Conservation (phyloP, 2,329 filamentous ascomycete species). For the Claviceps capensis region DNA sequence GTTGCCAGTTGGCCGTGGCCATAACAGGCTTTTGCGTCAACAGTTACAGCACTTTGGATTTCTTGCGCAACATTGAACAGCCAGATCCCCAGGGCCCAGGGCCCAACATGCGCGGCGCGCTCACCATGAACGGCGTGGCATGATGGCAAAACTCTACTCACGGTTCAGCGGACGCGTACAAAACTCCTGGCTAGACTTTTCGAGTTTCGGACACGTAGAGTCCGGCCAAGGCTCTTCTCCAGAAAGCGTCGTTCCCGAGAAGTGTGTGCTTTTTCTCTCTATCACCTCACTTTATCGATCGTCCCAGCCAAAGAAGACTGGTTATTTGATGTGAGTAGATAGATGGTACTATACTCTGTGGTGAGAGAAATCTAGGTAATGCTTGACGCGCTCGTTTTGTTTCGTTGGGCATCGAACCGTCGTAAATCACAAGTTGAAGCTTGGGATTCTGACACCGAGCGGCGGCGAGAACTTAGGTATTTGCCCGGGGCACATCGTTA, state of each 20-base stretch:
- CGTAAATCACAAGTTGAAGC: no score
- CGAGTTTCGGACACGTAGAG: conserved; percentile 34
- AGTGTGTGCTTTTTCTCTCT: no score
- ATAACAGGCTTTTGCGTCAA: conserved; percentile 63
- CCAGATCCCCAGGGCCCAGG: conserved; percentile 37
- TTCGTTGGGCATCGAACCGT: no score
- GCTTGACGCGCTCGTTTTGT: no score
- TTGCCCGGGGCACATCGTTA: no score
- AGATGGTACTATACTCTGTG: no score
- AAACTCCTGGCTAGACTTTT: conserved; percentile 37
- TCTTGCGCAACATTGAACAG: conserved; percentile 41
- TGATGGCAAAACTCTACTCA: conserved; percentile 67
- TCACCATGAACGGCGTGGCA: conserved; percentile 46
- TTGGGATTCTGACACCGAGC: no score
- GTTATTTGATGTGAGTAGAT: no score
- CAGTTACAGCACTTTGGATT: conserved; percentile 54
- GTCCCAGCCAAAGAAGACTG: no score
- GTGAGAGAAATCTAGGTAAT: no score
- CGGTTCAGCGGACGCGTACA: conserved; percentile 48
- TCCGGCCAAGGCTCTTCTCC: conserved; percentile 19
- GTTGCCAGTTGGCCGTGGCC: conserved; percentile 45
- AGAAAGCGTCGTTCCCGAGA: conserved; percentile 14
- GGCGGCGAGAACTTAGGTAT: no score
- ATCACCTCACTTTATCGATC: no score
- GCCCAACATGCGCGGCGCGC: conserved; percentile 62